Base-by-base conservation (phyloP, 805 yeast species). In the Starmerella floris region DNA sequence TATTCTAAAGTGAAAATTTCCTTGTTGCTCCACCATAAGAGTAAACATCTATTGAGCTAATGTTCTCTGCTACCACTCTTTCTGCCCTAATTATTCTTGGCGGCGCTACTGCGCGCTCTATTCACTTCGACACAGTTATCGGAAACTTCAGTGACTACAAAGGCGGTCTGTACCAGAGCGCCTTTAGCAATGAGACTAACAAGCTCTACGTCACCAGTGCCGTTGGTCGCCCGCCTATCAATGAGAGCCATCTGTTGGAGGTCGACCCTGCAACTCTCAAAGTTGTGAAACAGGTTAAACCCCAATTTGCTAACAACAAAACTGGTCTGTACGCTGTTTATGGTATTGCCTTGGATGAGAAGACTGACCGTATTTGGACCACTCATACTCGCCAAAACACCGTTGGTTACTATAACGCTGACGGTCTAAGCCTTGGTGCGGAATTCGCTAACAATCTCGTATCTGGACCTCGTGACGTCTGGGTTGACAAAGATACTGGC, bases 151-250 rank as follows among this genome's bases (percentile, higher is more conserved):
- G 31, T 17, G 22, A 33, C 23, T 39, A 20, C 30, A 16, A 37
- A 19, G 50, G 45, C 27, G 40, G 47, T 19, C 44, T 46, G 16
- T 46, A 46, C 43, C 50, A 46, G 42, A 30, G 42, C 21, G 28
- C 33, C 23, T 37, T 11, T 28, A n/a, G 23, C 16, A 16, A 22
- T 22, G 31, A 35, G 40, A 26, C 33, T 21, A 42, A 37, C 26
- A 28, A 28, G 25, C 39, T 46, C 17, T 40, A 30, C 35, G 35
- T 44, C 10, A 43, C 50, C 20, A 31, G 23, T 21, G 27, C 50
- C 6, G 39, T 43, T 19, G 50, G 50, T 32, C 34, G 43, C 16
- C 43, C 43, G 5, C 47, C 47, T 23, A 39, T 46, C 21, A 46
- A 39, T 23, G 34, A 37, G 11, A 40, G 42, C 17, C 28, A 40